A percentile compares a stretch with the other conserved stretches of the same genome.
phyloP scores from a whole-genome alignment of 1,284 basidiomycete genomes.

The Rugiboletus extremiorientalis region DNA sequence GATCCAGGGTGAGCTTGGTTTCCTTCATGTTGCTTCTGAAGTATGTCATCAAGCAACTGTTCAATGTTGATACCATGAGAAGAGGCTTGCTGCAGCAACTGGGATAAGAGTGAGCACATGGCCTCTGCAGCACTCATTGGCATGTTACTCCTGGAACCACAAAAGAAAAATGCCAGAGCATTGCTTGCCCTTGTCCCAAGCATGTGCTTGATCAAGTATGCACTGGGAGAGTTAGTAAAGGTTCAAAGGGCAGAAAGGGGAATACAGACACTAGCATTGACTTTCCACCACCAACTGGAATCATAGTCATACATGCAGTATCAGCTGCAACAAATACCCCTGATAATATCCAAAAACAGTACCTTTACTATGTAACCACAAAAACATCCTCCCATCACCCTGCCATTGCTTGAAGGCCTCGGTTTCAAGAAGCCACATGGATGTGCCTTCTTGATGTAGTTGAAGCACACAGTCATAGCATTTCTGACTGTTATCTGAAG shows the following conservation, averaged over 20 bases:
- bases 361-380: conserved; percentile 12
- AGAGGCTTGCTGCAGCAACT: not conserved
- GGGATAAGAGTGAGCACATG: conserved; percentile 9
- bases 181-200: not conserved
- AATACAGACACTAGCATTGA: not conserved
- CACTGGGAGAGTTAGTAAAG: not conserved
- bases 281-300: not conserved
- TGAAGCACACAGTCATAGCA: too few species aligned
- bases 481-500: too few species aligned
- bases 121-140: conserved; percentile 5
- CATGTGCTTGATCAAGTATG: not conserved
- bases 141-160: conserved; percentile 10
- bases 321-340: not conserved
- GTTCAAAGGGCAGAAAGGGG: not conserved
- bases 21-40: not conserved
- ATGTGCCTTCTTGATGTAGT: not conserved
- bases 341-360: not conserved
- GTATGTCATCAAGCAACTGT: not conserved
- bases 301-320: not conserved
- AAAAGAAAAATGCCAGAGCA: conserved; percentile 6
- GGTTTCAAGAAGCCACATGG: not conserved
- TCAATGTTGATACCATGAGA: not conserved
- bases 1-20: not conserved
- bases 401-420: not conserved
- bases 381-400: not conserved